Conservation (phyloP, 192 early-diverging fungal species). For the Linnemannia exigua region DNA sequence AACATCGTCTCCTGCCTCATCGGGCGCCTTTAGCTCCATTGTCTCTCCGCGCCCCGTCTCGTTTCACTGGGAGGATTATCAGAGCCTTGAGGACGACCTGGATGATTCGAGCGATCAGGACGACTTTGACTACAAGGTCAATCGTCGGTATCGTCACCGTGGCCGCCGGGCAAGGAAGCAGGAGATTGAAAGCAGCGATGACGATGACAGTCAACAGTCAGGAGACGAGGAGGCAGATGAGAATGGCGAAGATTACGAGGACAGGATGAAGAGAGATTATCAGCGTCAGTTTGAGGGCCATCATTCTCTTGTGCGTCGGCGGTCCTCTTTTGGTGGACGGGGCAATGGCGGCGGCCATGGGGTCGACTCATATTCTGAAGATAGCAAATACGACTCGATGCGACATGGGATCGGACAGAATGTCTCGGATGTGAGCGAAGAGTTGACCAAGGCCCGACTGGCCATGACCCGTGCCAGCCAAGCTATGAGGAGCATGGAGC, state of each 20-base stretch:
- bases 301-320: slow-evolving; percentile 34
- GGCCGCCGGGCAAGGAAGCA: neutral
- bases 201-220: neutral
- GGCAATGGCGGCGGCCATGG: neutral
- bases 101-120: slow-evolving; percentile 26
- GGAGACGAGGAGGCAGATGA: neutral
- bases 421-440: slow-evolving; percentile 47
- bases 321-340: slow-evolving; percentile 20
- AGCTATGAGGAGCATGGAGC: slow-evolving; percentile 53
- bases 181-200: neutral
- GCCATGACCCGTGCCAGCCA: slow-evolving; percentile 46
- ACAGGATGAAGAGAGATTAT: slow-evolving; percentile 15
- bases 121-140: neutral
- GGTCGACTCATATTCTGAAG: slow-evolving; percentile 3
- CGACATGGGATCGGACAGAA: slow-evolving; percentile 39
- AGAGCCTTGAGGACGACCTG: slow-evolving; percentile 23
- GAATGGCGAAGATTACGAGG: slow-evolving; percentile 11
- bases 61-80: slow-evolving; percentile 49
- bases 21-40: neutral
- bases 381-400: slow-evolving; percentile 37
- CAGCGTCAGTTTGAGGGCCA: slow-evolving; percentile 48
- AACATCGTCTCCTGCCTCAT: neutral
- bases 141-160: neutral
- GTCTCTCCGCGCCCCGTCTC: slow-evolving; percentile 37
- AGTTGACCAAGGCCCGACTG: slow-evolving; percentile 37